phyloP scores from a whole-genome alignment of 2,329 filamentous ascomycete genomes.

The Nothophaeocryptopus gaeumannii region DNA sequence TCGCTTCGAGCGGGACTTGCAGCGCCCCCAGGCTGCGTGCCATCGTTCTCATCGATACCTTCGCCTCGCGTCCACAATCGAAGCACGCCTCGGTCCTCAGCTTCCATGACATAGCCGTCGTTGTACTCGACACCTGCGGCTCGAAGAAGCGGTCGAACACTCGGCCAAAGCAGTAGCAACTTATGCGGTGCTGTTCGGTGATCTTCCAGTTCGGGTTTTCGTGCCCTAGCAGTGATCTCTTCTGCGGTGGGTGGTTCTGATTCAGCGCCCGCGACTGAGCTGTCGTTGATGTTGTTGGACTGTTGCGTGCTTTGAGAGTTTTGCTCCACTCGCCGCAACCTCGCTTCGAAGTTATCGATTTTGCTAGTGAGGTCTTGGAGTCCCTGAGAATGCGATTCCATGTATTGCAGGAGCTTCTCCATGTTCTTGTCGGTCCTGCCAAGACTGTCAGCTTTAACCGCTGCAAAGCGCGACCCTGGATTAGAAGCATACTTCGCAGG shows the following conservation, averaged over 20 bases:
- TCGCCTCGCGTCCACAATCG: constrained; percentile 38
- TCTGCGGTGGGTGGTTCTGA: constrained; percentile 19
- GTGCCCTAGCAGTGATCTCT: constrained; percentile 29
- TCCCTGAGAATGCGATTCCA: constrained; percentile 39
- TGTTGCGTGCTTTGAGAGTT: constrained; percentile 13
- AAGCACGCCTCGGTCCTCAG: constrained; percentile 37
- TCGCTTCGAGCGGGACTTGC: constrained; percentile 42
- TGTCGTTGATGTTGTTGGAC: constrained; percentile 3
- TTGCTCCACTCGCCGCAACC: constrained; percentile 29
- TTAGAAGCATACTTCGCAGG: constrained; percentile 72
- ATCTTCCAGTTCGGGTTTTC: constrained; percentile 71
- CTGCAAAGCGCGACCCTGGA: not conserved
- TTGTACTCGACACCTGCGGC: constrained; percentile 27
- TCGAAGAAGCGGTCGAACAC: constrained; percentile 36
- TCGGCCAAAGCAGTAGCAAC: constrained; percentile 65
- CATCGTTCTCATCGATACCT: constrained; percentile 39
- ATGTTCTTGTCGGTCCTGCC: constrained; percentile 50
- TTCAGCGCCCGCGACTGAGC: constrained; percentile 12
- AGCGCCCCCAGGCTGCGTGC: constrained; percentile 33
- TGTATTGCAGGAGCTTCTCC: constrained; percentile 47
- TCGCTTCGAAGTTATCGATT: constrained; percentile 27
- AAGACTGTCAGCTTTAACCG: not conserved
- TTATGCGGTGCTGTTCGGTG: constrained; percentile 89
- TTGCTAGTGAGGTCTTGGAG: constrained; percentile 27
- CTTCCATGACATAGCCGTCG: constrained; percentile 38